Base-by-base conservation (phyloP, 2,329 filamentous ascomycete species). In the Thyridium curvatum region DNA sequence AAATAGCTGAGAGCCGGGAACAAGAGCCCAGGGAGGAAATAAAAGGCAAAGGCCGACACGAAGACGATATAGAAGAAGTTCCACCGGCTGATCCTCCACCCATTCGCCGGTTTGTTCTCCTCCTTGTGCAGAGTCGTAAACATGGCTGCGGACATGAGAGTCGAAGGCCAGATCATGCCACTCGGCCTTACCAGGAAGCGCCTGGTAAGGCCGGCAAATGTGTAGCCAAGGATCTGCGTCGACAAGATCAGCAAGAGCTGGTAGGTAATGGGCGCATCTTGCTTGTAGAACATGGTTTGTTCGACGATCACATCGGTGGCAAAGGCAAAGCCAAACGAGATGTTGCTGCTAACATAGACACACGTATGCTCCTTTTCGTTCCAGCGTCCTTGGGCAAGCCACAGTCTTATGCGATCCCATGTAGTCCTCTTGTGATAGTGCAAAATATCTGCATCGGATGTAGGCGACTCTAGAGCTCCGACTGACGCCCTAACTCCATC, bases 151-250 rank as follows among this genome's bases (percentile, higher is more conserved):
- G 87, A 91, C 72, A 91, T 89, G 36, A 94, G 68, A 0, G 88
- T 94, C 16, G 84, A 84, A 1, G 88, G 88, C 88, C 88, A 94
- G 35, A 94, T 88, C 84, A 94, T 94, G 42, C 86, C 86, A 45
- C 84, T 86, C 1, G 88, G 88, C 18, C 86, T 79, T 18, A 94
- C 87, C 4, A 94, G 71, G 56, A 89, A 93, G 36, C 85, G 78
- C 41, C 87, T 73, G 2, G 86, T 86, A 32, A 94, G 69, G 2
- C 88, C 88, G 36, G 88, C 88, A 56, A 94, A 88, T 3, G 87
- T 82, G 58, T 94, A 94, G 12, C 88, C 88, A 28, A 94, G 66
- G 18, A 93, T 86, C 56, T 94, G 88, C 0, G 87, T 93, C 3
- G 87, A 93, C 13, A 94, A 71, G 1, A 85, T 93, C 32, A 94